These are phyloP conservation scores for Asterionellopsis glacialis DNA, from an alignment of 108 stramenopile genomes.

Conservation along the genomic window DNA sequence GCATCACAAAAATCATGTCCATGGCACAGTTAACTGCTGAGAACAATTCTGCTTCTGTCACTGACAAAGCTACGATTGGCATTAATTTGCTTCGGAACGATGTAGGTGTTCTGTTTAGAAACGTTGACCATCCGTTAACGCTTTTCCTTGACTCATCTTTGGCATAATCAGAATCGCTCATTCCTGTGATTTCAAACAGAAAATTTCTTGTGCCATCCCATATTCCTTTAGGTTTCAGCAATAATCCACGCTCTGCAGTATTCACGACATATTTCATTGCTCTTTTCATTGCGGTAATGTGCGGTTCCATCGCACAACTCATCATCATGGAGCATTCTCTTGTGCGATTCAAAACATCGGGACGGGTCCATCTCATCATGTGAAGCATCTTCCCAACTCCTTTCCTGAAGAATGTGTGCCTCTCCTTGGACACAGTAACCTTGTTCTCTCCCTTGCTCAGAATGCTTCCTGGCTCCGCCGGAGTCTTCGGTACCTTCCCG, in stretches of 20 bases:
- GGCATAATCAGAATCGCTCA: neutral
- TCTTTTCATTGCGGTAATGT: constrained; percentile 1
- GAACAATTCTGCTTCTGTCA: constrained; percentile 32
- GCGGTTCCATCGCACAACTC: too few species aligned
- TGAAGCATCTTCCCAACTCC: constrained; percentile 5
- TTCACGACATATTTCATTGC: constrained; percentile 20
- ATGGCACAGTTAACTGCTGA: constrained; percentile 28
- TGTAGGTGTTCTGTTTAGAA: constrained; percentile 9
- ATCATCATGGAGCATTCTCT: neutral
- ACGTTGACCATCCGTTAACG: neutral
- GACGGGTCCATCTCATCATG: constrained; percentile 1
- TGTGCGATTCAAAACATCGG: neutral
- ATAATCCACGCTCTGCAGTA: constrained; percentile 9
- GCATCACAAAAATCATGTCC: constrained; percentile 28
- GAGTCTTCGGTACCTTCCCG: neutral
- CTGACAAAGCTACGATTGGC: constrained; percentile 26
- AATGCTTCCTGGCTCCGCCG: constrained; percentile 6
- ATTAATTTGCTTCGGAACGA: constrained; percentile 22
- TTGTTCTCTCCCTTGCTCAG: constrained; percentile 3
- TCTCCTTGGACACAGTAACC: neutral
- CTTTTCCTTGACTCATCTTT: neutral
- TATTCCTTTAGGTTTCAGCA: constrained; percentile 10
- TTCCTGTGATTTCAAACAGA: constrained; percentile 2
- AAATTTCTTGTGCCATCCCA: constrained; percentile 22
- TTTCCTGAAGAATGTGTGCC: neutral